These are phyloP conservation scores for Pythium brachiatum DNA, from an alignment of 352 stramenopile genomes.

Conservation along the genomic window DNA sequence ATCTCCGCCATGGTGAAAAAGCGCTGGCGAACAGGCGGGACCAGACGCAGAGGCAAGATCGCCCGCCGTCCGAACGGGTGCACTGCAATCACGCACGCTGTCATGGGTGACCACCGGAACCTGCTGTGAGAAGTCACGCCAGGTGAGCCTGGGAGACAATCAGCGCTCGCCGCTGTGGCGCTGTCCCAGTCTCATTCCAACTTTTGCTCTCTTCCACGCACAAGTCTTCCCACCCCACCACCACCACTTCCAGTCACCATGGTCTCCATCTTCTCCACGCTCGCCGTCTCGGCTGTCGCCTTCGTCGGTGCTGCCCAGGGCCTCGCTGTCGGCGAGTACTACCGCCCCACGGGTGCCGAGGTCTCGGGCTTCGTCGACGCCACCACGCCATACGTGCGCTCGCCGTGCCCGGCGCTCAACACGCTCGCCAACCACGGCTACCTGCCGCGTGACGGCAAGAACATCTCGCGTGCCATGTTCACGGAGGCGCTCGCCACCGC, in stretches of 20 bases:
- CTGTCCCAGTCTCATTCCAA: slow-evolving; percentile 9
- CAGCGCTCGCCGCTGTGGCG: no score
- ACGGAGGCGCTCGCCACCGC: slow-evolving; percentile 16
- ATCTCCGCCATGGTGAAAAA: background rate
- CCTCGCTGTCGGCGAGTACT: slow-evolving; percentile 33
- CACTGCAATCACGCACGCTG: no score
- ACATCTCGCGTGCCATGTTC: slow-evolving; percentile 24
- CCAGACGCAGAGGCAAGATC: no score
- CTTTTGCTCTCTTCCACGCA: slow-evolving; percentile 11
- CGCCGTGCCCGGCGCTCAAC: slow-evolving; percentile 45
- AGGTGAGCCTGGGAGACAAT: no score
- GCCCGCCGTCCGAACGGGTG: no score
- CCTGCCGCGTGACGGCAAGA: slow-evolving; percentile 41
- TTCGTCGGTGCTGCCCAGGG: background rate
- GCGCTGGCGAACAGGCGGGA: no score
- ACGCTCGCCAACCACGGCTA: slow-evolving; percentile 51
- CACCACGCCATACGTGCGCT: slow-evolving; percentile 29
- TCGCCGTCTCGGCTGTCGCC: background rate
- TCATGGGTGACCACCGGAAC: background rate
- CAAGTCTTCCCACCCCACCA: background rate
- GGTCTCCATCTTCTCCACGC: slow-evolving; percentile 11
- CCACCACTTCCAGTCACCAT: slow-evolving; percentile 1
- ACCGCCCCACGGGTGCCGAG: slow-evolving; percentile 24
- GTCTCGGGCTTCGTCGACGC: slow-evolving; percentile 29
- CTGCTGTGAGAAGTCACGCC: slow-evolving; percentile 11